These are phyloP conservation scores for Morella rubra DNA, from an alignment of 306 rosid genomes.

Conservation along the genomic window DNA sequence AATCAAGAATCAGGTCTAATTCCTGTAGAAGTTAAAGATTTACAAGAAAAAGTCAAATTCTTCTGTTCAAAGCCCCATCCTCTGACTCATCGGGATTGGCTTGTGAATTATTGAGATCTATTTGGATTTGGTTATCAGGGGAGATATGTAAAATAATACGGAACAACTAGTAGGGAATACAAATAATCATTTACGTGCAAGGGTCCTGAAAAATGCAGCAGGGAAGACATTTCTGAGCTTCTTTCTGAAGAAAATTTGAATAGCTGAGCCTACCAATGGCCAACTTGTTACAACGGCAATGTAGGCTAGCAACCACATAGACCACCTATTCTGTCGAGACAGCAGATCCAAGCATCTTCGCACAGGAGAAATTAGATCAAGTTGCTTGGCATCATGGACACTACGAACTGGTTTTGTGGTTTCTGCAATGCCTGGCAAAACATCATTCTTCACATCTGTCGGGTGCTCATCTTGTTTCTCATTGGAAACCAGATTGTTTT, in stretches of 20 bases:
- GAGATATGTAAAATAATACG: background rate
- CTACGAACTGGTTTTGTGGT: constrained; percentile 16
- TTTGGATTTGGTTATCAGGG: background rate
- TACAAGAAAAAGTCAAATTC: background rate
- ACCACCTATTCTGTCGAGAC: constrained; percentile 53
- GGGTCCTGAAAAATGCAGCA: constrained; percentile 45
- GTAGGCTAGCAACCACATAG: constrained; percentile 75
- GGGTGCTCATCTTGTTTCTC: constrained; percentile 28
- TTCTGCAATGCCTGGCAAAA: constrained; percentile 18
- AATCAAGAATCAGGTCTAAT: too few relatives aligned
- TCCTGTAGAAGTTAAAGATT: background rate
- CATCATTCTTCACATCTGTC: constrained; percentile 31
- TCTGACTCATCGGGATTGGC: background rate
- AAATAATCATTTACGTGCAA: constrained; percentile 8
- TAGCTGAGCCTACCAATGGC: constrained; percentile 84
- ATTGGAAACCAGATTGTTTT: constrained; percentile 28
- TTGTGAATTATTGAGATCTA: background rate
- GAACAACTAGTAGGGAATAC: background rate
- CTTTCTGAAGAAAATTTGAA: constrained; percentile 50
- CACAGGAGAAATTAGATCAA: constrained; percentile 36
- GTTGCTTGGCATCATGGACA: constrained; percentile 27
- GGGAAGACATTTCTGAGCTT: constrained; percentile 46
- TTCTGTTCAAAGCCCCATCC: background rate
- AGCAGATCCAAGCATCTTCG: constrained; percentile 54
- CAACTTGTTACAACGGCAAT: constrained; percentile 72